phyloP scores from a whole-genome alignment of 352 stramenopile genomes.

The Phytophthora pinifolia region DNA sequence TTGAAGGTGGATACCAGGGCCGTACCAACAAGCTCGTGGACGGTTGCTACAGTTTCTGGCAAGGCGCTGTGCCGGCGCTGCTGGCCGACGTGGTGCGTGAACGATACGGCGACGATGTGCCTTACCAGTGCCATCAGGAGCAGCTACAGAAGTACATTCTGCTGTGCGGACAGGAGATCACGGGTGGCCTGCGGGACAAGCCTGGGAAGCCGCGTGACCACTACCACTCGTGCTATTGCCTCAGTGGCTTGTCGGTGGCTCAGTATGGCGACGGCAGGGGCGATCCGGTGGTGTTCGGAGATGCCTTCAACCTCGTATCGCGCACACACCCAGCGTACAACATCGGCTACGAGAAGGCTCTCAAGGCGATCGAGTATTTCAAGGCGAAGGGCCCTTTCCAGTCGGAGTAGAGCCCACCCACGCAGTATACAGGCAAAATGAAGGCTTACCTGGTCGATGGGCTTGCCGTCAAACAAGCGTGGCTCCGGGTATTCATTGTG shows the following conservation, averaged over 20 bases:
- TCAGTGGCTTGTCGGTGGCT: slow-evolving; percentile 94
- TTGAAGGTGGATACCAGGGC: slow-evolving; percentile 92
- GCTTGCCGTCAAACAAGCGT: slow-evolving; percentile 10
- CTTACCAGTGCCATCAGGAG: slow-evolving; percentile 72
- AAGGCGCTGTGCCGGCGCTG: slow-evolving; percentile 90
- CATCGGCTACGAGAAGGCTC: slow-evolving; percentile 88
- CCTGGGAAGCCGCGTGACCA: slow-evolving; percentile 95
- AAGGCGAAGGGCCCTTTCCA: slow-evolving; percentile 53
- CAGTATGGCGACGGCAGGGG: slow-evolving; percentile 78
- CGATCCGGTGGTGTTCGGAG: slow-evolving; percentile 52
- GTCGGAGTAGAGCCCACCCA: slow-evolving; percentile 25
- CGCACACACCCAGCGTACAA: slow-evolving; percentile 93
- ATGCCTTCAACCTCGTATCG: slow-evolving; percentile 70
- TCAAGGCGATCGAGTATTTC: slow-evolving; percentile 70
- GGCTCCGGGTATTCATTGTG: slow-evolving; percentile 18
- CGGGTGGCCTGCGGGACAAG: slow-evolving; percentile 94
- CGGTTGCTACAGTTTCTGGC: slow-evolving; percentile 99
- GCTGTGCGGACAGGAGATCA: slow-evolving; percentile 93
- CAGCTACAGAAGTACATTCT: slow-evolving; percentile 93
- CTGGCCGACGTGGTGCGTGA: slow-evolving; percentile 53
- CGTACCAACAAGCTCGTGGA: slow-evolving; percentile 99
- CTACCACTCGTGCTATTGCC: slow-evolving; percentile 99
- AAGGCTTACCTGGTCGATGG: slow-evolving; percentile 7
- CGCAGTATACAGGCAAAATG: slow-evolving; percentile 7
- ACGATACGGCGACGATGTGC: slow-evolving; percentile 31